A percentile compares a stretch with the other conserved stretches of the same genome.
phyloP scores from a whole-genome alignment of 192 early-diverging fungal species.

The Spizellomyces sp. region DNA sequence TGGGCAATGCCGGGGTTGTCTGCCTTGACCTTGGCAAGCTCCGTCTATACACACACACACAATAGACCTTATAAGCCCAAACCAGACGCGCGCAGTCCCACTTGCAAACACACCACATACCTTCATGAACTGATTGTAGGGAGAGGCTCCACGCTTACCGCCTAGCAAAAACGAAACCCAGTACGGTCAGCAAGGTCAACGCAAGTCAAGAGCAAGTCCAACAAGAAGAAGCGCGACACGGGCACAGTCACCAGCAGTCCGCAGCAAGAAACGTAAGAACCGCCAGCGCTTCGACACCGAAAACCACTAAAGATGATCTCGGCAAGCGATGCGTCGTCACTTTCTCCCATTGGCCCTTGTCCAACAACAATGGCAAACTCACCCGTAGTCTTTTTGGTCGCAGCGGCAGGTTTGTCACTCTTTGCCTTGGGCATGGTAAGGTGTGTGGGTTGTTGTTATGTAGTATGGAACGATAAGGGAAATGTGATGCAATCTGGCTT shows the following conservation, averaged over 20 bases:
- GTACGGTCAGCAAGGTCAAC: neutral
- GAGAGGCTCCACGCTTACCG: conserved; percentile 33
- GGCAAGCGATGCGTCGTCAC: neutral
- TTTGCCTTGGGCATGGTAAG: conserved; percentile 11
- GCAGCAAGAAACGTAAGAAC: neutral
- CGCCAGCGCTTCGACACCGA: neutral
- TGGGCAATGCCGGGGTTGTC: conserved; percentile 40
- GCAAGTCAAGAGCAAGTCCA: neutral
- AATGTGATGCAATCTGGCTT: neutral
- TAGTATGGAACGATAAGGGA: neutral
- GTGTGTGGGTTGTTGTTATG: neutral
- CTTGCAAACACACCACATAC: neutral
- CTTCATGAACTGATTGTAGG: conserved; percentile 50
- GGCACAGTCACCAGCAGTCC: neutral
- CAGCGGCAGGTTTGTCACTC: conserved; percentile 1
- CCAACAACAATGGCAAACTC: neutral
- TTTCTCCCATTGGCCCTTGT: no score
- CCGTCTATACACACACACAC: conserved; percentile 24
- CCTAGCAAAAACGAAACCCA: neutral
- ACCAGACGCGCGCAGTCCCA: no score
- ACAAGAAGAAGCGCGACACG: neutral
- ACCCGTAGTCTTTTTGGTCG: neutral
- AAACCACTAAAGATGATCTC: neutral
- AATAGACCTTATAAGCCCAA: neutral
- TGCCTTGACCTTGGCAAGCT: conserved; percentile 42